phyloP scores from a whole-genome alignment of 2,329 filamentous ascomycete species.

The Colletotrichum sp. region DNA sequence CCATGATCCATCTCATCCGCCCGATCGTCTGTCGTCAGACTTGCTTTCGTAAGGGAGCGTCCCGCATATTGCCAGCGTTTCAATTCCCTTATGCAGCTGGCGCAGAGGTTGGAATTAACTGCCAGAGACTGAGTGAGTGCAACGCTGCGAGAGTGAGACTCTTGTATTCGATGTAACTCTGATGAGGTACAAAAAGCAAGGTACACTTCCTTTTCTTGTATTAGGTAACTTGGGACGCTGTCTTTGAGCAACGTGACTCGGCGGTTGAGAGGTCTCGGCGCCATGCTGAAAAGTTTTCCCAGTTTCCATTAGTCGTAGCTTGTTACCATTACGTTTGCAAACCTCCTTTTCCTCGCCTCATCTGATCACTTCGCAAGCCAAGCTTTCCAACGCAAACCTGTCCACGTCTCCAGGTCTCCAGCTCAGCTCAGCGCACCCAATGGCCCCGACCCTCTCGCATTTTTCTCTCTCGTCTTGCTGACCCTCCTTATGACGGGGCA shows the following conservation, averaged over 20 bases:
- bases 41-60: background rate
- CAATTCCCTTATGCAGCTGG: background rate
- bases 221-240: background rate
- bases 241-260: constrained; percentile 1
- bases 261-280: constrained; percentile 5
- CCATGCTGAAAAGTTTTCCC: constrained; percentile 13
- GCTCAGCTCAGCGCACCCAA: background rate
- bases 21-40: background rate
- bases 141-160: background rate
- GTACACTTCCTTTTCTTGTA: background rate
- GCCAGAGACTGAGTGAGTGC: background rate
- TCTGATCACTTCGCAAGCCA: constrained; percentile 14
- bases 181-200: background rate
- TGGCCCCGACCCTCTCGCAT: background rate
- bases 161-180: background rate
- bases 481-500: background rate
- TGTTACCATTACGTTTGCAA: constrained; percentile 33
- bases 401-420: background rate
- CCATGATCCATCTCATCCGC: background rate
- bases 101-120: background rate
- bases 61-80: background rate
- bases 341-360: constrained; percentile 20
- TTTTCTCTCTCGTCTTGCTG: background rate
- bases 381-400: background rate
- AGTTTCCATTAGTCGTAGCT: constrained; percentile 19